Percentiles rank a stretch among this genome's conserved stretches.
Conservation (phyloP, 352 stramenopile species). For the Phytophthora sp. region DNA sequence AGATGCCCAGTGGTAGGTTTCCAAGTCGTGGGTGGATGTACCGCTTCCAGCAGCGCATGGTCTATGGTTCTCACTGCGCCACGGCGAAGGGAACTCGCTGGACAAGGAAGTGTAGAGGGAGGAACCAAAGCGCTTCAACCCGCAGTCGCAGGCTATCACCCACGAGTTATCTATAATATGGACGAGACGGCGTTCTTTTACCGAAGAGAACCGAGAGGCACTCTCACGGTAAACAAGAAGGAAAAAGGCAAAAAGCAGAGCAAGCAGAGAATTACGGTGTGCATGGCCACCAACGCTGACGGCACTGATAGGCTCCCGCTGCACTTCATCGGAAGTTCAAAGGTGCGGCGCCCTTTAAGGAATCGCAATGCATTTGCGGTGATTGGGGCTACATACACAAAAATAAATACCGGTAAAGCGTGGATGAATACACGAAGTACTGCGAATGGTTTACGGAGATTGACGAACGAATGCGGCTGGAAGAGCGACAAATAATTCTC, state of each 20-base stretch:
- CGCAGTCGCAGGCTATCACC: neutral
- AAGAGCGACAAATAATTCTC: too few relatives aligned
- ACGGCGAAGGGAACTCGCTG: conserved; percentile 11
- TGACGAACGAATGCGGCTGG: too few relatives aligned
- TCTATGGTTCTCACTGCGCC: conserved; percentile 11
- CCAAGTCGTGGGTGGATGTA: conserved; percentile 19
- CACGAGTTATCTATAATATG: conserved; percentile 26
- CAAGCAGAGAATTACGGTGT: too few relatives aligned
- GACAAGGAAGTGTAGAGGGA: conserved; percentile 2
- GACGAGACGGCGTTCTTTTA: conserved; percentile 25
- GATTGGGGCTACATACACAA: conserved; percentile 18
- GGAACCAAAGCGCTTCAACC: neutral
- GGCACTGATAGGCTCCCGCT: conserved; percentile 10
- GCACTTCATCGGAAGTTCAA: conserved; percentile 22
- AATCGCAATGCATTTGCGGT: conserved; percentile 2
- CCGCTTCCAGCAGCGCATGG: conserved; percentile 14
- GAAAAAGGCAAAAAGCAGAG: too few relatives aligned
- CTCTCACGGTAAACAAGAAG: too few relatives aligned
- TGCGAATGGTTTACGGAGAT: too few relatives aligned
- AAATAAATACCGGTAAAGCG: conserved; percentile 22
- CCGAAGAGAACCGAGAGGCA: conserved; percentile 12
- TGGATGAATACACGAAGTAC: conserved; percentile 32
- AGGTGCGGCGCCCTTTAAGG: conserved; percentile 13
- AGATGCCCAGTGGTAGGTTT: conserved; percentile 1
- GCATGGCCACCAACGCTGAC: conserved; percentile 10